A percentile compares a stretch with the other conserved stretches of the same genome.
Conservation (phyloP, 176 grass and related monocot species). For the Alopecurus myosuroides region DNA sequence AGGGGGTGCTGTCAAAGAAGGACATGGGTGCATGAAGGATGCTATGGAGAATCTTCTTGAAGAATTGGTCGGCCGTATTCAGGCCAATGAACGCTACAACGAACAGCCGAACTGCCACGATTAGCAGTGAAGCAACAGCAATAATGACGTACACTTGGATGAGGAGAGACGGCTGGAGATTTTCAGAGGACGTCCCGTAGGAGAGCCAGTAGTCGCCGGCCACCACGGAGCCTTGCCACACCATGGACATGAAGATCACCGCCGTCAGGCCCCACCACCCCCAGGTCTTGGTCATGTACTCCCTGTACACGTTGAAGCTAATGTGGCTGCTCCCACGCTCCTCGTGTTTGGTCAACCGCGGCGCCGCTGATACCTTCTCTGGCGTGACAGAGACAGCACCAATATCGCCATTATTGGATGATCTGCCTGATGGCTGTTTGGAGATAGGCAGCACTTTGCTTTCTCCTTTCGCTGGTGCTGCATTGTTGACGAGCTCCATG, state of each 20-base stretch:
- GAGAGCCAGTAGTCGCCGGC: slow-evolving; percentile 90
- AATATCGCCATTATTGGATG: background rate
- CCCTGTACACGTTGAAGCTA: slow-evolving; percentile 53
- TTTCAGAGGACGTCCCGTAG: slow-evolving; percentile 47
- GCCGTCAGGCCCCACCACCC: slow-evolving; percentile 60
- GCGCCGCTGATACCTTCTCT: slow-evolving; percentile 37
- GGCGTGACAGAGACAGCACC: slow-evolving; percentile 29
- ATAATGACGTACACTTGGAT: slow-evolving; percentile 62
- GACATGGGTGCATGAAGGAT: slow-evolving; percentile 93
- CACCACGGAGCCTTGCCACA: slow-evolving; percentile 62
- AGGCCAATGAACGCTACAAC: slow-evolving; percentile 64
- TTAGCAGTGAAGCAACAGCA: slow-evolving; percentile 30
- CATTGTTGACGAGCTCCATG: slow-evolving; percentile 86
- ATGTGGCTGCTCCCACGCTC: slow-evolving; percentile 71
- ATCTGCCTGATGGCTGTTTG: background rate
- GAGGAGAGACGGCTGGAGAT: slow-evolving; percentile 45
- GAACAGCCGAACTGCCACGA: slow-evolving; percentile 40
- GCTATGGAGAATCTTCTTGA: slow-evolving; percentile 71
- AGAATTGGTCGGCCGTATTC: slow-evolving; percentile 63
- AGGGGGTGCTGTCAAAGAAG: slow-evolving; percentile 91
- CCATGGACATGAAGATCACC: slow-evolving; percentile 31
- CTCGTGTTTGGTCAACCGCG: slow-evolving; percentile 70
- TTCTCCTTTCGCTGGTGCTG: slow-evolving; percentile 5
- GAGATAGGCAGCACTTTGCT: slow-evolving; percentile 29
- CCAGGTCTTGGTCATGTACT: slow-evolving; percentile 79